These are phyloP conservation scores for Clavispora phyllophila DNA, from an alignment of 805 yeast species.

Conservation along the genomic window DNA sequence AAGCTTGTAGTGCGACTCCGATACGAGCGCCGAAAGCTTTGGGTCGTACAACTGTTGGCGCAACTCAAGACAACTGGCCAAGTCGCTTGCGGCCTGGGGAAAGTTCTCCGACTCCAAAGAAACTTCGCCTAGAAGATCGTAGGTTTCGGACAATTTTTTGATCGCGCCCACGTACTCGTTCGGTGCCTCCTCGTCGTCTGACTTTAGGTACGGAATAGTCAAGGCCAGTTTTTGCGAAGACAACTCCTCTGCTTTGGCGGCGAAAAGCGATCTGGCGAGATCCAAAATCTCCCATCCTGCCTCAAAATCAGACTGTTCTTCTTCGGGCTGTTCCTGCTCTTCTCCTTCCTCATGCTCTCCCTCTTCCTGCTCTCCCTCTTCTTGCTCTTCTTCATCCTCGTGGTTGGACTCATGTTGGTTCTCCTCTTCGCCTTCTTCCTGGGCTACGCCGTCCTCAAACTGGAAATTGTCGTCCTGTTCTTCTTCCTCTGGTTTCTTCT, in stretches of 20 bases:
- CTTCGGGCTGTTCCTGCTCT: slow-evolving; percentile 24
- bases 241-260: slow-evolving; percentile 33
- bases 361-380: slow-evolving; percentile 9
- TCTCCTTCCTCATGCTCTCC: slow-evolving; percentile 21
- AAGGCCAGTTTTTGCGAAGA: slow-evolving; percentile 2
- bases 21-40: slow-evolving; percentile 49
- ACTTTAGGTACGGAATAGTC: slow-evolving; percentile 24
- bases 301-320: slow-evolving; percentile 67
- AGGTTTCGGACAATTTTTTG: slow-evolving; percentile 64
- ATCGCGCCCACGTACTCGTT: slow-evolving; percentile 33
- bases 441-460: slow-evolving; percentile 12
- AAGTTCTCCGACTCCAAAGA: slow-evolving; percentile 88
- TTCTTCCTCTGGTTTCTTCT: slow-evolving; percentile 2
- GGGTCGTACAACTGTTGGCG: slow-evolving; percentile 48
- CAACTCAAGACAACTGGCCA: slow-evolving; percentile 51
- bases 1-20: slow-evolving; percentile 77
- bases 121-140: slow-evolving; percentile 82
- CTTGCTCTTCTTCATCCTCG: slow-evolving; percentile 18
- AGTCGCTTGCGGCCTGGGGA: slow-evolving; percentile 68
- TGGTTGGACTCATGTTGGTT: slow-evolving; percentile 7
- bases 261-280: slow-evolving; percentile 64
- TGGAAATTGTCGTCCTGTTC: slow-evolving; percentile 12
- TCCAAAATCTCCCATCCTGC: slow-evolving; percentile 87
- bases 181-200: slow-evolving; percentile 26
- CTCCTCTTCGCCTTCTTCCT: slow-evolving; percentile 5